Evolutionary conservation across 805 yeast species (phyloP).

Genomic region (Teunomyces panamensis): DNA sequence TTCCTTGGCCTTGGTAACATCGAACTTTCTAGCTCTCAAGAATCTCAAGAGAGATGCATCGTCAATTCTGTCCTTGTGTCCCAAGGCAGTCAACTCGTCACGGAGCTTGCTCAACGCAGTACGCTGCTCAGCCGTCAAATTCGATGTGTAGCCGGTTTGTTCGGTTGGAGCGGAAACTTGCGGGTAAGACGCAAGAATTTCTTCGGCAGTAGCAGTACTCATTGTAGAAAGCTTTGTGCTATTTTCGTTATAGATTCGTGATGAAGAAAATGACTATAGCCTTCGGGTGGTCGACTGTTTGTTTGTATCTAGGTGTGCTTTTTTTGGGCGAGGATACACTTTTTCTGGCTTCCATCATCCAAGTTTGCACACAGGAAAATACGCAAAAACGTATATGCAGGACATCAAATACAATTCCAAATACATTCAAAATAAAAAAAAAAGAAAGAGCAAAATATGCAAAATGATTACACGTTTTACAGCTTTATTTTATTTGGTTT

Average conservation of each 20-base stretch:
- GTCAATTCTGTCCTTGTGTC: conserved; percentile 77
- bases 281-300: neutral
- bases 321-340: neutral
- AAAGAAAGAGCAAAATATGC: neutral
- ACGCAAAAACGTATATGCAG: neutral
- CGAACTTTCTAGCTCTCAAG: conserved; percentile 93
- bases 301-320: conserved; percentile 1
- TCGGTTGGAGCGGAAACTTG: conserved; percentile 60
- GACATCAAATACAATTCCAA: neutral
- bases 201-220: conserved; percentile 15
- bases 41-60: conserved; percentile 83
- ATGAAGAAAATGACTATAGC: neutral
- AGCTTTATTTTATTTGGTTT: neutral
- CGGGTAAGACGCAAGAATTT: conserved; percentile 60
- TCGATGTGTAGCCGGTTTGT: conserved; percentile 80
- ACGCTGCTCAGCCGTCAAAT: conserved; percentile 67
- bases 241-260: neutral
- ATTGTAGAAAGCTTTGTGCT: neutral
- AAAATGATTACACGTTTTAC: neutral
- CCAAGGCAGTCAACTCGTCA: conserved; percentile 54
- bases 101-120: conserved; percentile 57
- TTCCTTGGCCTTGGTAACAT: conserved; percentile 66
- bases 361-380: neutral
- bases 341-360: neutral
- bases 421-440: neutral